Conservation (phyloP, 306 rosid genomes). For the Acacia melanoxylon region DNA sequence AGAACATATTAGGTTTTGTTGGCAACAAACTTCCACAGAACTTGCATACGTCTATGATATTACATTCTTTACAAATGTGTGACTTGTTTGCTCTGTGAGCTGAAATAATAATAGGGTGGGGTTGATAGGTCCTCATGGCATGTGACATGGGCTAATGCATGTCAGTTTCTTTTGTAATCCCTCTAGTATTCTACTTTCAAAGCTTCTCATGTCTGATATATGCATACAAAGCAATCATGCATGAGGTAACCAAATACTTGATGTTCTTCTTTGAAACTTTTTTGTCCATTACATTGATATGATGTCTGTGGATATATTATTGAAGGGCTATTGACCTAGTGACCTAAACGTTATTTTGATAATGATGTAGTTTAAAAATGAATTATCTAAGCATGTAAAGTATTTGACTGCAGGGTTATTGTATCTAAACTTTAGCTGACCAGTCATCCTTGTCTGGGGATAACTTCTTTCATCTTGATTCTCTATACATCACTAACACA, state of each 20-base stretch:
- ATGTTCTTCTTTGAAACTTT: not conserved
- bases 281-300: not conserved
- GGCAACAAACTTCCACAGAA: slow-evolving; percentile 11
- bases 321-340: not conserved
- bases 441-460: not conserved
- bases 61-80: slow-evolving; percentile 17
- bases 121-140: not conserved
- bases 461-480: not conserved
- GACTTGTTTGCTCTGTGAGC: slow-evolving; percentile 13
- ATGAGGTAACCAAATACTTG: slow-evolving; percentile 2
- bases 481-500: not conserved
- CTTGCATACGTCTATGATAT: not conserved
- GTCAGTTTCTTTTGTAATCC: slow-evolving; percentile 10
- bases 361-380: not conserved
- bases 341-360: not conserved
- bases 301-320: not conserved
- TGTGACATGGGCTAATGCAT: not conserved
- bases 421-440: not conserved
- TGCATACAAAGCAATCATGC: not conserved
- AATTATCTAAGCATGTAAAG: not conserved
- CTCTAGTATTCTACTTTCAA: slow-evolving; percentile 2
- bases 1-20: slow-evolving; percentile 32
- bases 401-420: not conserved
- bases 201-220: not conserved
- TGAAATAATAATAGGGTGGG: slow-evolving; percentile 16